Evolutionary conservation across 768 basidiomycete genomes (phyloP).

Genomic region (Tephrocybe sp.): DNA sequence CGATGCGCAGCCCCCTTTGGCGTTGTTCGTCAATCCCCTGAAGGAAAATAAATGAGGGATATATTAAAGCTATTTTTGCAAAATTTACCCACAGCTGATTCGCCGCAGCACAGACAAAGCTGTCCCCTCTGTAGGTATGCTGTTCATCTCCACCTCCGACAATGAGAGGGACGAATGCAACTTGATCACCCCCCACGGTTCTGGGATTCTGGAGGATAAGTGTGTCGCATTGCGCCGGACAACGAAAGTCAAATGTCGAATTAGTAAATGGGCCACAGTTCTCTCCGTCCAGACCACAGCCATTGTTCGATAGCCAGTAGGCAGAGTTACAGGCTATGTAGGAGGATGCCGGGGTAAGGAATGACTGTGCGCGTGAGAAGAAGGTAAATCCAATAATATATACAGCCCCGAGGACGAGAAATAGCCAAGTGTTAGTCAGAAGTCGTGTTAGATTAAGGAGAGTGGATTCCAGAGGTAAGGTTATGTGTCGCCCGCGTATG

Average conservation of each 20-base stretch:
- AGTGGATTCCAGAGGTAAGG: slow-evolving; percentile 53
- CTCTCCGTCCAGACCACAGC: slow-evolving; percentile 72
- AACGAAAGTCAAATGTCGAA: slow-evolving; percentile 71
- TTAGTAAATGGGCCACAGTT: slow-evolving; percentile 65
- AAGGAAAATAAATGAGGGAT: slow-evolving; percentile 8
- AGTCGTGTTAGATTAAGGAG: slow-evolving; percentile 51
- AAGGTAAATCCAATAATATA: slow-evolving; percentile 78
- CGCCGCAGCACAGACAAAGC: slow-evolving; percentile 83
- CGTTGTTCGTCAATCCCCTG: slow-evolving; percentile 65
- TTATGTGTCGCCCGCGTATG: slow-evolving; percentile 34
- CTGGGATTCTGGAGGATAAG: slow-evolving; percentile 73
- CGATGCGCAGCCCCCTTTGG: slow-evolving; percentile 75
- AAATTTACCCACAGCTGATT: slow-evolving; percentile 64
- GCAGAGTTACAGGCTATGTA: slow-evolving; percentile 69
- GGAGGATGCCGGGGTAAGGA: slow-evolving; percentile 60
- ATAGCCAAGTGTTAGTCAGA: slow-evolving; percentile 52
- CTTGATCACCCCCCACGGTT: slow-evolving; percentile 65
- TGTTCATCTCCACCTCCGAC: slow-evolving; percentile 82
- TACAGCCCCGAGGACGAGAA: slow-evolving; percentile 51
- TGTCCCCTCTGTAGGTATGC: slow-evolving; percentile 78
- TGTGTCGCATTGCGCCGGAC: slow-evolving; percentile 68
- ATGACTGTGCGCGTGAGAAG: slow-evolving; percentile 71
- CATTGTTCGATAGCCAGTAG: slow-evolving; percentile 68
- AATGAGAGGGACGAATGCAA: slow-evolving; percentile 70
- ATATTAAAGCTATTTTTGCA: slow-evolving; percentile 4